Percentiles rank a stretch among this genome's conserved stretches.
phyloP scores from a whole-genome alignment of 2,329 filamentous ascomycete genomes.

The Tolypocladium amazonense region DNA sequence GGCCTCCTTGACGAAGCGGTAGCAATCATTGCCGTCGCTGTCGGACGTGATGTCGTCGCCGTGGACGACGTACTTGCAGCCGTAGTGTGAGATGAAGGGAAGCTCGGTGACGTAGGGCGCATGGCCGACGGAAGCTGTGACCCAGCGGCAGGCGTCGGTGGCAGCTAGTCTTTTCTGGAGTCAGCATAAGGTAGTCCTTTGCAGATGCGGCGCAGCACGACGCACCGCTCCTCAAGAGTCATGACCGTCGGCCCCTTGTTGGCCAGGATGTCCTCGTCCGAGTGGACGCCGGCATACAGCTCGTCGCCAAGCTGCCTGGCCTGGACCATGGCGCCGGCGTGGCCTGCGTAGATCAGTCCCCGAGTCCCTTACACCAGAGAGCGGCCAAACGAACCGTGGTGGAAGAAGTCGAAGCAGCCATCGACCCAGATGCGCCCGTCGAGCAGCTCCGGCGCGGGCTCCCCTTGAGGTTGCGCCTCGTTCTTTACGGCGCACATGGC shows the following conservation, averaged over 20 bases:
- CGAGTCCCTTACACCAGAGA: neutral
- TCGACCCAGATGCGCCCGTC: slow-evolving; percentile 90
- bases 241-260: slow-evolving; percentile 99
- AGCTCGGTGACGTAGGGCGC: slow-evolving; percentile 93
- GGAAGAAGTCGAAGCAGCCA: slow-evolving; percentile 98
- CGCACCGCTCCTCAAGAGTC: slow-evolving; percentile 75
- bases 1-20: slow-evolving; percentile 92
- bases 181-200: slow-evolving; percentile 1
- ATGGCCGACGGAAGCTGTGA: slow-evolving; percentile 69
- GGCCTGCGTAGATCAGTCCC: slow-evolving; percentile 42
- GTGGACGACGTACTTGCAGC: slow-evolving; percentile 91
- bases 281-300: slow-evolving; percentile 87
- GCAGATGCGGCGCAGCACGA: neutral
- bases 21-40: slow-evolving; percentile 87
- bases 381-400: slow-evolving; percentile 57
- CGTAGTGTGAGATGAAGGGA: slow-evolving; percentile 90
- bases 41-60: slow-evolving; percentile 97
- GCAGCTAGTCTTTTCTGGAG: slow-evolving; percentile 56
- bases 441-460: slow-evolving; percentile 42
- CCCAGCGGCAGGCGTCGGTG: slow-evolving; percentile 92
- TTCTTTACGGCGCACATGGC: slow-evolving; percentile 14
- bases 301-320: slow-evolving; percentile 83
- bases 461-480: slow-evolving; percentile 16
- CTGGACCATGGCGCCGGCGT: slow-evolving; percentile 94
- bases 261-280: slow-evolving; percentile 86